Conservation (phyloP, 176 grass and related monocot genomes). For the Juncus inflexus region DNA sequence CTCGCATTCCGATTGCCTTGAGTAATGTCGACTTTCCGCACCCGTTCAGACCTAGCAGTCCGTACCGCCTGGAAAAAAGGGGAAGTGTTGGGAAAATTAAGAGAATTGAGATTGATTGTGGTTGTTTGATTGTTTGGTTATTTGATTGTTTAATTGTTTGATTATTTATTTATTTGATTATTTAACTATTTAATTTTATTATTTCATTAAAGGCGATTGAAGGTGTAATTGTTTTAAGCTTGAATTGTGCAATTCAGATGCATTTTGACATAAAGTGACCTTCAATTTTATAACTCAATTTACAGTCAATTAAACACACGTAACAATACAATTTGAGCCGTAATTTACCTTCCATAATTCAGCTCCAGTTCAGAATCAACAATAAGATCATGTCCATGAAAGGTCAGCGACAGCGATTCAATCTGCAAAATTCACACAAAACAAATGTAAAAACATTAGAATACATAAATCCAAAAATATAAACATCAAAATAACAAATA, state of each 20-base stretch:
- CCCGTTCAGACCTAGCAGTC: slow-evolving; percentile 92
- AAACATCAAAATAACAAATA: neutral
- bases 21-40: slow-evolving; percentile 98
- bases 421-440: slow-evolving; percentile 51
- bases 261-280: too few species aligned
- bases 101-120: too few species aligned
- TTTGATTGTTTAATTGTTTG: too few species aligned
- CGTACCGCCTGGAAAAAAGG: slow-evolving; percentile 58
- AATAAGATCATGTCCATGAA: slow-evolving; percentile 98
- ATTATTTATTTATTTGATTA: too few species aligned
- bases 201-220: too few species aligned
- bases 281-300: too few species aligned
- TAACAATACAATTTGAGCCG: neutral
- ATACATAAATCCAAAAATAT: neutral
- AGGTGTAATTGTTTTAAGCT: too few species aligned
- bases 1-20: slow-evolving; percentile 68
- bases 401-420: slow-evolving; percentile 85
- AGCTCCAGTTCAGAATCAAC: slow-evolving; percentile 94
- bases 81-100: slow-evolving; percentile 2
- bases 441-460: neutral
- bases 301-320: neutral
- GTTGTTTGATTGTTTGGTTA: too few species aligned
- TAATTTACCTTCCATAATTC: slow-evolving; percentile 76
- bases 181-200: too few species aligned
- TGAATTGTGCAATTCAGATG: too few species aligned